phyloP scores from a whole-genome alignment of 2,329 filamentous ascomycete genomes.

The Stemphylium lycopersici region DNA sequence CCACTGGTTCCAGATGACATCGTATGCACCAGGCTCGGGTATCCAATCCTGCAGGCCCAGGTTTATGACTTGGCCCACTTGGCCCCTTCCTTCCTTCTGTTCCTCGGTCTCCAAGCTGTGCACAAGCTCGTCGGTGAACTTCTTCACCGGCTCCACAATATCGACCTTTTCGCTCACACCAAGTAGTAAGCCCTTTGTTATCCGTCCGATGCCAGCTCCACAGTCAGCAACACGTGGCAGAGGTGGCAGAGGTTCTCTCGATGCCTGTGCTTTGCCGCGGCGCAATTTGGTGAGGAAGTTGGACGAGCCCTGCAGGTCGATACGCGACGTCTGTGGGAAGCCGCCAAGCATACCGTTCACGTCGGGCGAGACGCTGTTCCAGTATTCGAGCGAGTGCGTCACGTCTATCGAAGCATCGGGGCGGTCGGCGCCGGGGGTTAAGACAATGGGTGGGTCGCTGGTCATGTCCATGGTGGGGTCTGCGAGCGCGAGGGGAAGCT shows the following conservation, averaged over 20 bases:
- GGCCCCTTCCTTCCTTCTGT: constrained; percentile 45
- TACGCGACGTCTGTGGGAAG: constrained; percentile 69
- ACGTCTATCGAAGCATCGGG: constrained; percentile 55
- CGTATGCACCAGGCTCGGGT: constrained; percentile 61
- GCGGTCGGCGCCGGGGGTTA: constrained; percentile 24
- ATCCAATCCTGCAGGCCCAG: constrained; percentile 77
- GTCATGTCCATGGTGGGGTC: constrained; percentile 35
- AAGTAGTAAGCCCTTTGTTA: constrained; percentile 79
- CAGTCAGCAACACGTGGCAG: constrained; percentile 61
- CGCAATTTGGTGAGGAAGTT: constrained; percentile 72
- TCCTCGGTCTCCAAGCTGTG: constrained; percentile 29
- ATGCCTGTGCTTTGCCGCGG: constrained; percentile 32
- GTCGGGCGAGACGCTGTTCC: constrained; percentile 59
- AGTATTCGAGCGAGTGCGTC: constrained; percentile 56
- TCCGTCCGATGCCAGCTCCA: constrained; percentile 77
- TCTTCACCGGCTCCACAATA: constrained; percentile 81
- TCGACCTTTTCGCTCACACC: constrained; percentile 75
- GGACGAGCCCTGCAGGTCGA: constrained; percentile 73
- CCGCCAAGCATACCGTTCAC: constrained; percentile 81
- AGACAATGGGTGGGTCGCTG: constrained; percentile 26
- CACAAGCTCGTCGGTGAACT: constrained; percentile 72
- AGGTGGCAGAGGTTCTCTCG: constrained; percentile 32
- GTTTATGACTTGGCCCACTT: constrained; percentile 70
- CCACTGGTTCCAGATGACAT: constrained; percentile 91
- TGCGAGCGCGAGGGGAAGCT: neutral